Evolutionary conservation across 2,329 filamentous ascomycete species (phyloP).

Genomic region (Mycosphaerella sp.): DNA sequence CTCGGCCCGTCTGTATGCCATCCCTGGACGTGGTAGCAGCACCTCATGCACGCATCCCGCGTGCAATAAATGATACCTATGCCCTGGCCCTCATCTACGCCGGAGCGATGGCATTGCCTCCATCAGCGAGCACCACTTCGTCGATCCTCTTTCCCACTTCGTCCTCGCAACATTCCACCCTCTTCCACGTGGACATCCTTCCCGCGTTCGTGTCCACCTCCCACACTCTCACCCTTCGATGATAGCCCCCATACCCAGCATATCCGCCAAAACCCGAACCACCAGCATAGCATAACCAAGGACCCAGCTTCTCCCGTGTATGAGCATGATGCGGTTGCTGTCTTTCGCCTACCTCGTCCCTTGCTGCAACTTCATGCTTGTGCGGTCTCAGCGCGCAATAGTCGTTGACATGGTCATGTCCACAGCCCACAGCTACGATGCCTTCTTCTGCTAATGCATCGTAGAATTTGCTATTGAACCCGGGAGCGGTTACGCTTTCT

Average conservation of each 20-base stretch:
- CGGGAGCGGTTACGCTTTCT: conserved; percentile 79
- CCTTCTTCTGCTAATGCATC: conserved; percentile 82
- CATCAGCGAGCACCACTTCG: conserved; percentile 56
- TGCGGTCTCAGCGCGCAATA: conserved; percentile 66
- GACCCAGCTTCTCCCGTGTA: conserved; percentile 23
- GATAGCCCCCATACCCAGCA: conserved; percentile 78
- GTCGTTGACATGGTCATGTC: conserved; percentile 96
- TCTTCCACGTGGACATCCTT: conserved; percentile 85
- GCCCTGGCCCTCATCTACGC: conserved; percentile 1
- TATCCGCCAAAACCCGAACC: conserved; percentile 92
- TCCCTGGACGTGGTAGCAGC: too few relatives aligned
- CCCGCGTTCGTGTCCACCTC: conserved; percentile 90
- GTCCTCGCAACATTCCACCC: conserved; percentile 57
- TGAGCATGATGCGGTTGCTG: not conserved
- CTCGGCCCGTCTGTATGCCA: too few relatives aligned
- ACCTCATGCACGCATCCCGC: not conserved
- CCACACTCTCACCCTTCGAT: conserved; percentile 78
- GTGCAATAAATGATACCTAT: not conserved
- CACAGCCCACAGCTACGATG: conserved; percentile 79
- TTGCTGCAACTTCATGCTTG: conserved; percentile 4
- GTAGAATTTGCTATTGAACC: conserved; percentile 87
- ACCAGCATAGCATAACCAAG: conserved; percentile 99
- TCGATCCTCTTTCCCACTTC: conserved; percentile 50
- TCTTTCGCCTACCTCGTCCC: conserved; percentile 5
- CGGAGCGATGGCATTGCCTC: conserved; percentile 44